A percentile compares a stretch with the other conserved stretches of the same genome.
These are phyloP conservation scores for Sordariomycetes sp. DNA, from an alignment of 2,329 filamentous ascomycete species.

Conservation along the genomic window DNA sequence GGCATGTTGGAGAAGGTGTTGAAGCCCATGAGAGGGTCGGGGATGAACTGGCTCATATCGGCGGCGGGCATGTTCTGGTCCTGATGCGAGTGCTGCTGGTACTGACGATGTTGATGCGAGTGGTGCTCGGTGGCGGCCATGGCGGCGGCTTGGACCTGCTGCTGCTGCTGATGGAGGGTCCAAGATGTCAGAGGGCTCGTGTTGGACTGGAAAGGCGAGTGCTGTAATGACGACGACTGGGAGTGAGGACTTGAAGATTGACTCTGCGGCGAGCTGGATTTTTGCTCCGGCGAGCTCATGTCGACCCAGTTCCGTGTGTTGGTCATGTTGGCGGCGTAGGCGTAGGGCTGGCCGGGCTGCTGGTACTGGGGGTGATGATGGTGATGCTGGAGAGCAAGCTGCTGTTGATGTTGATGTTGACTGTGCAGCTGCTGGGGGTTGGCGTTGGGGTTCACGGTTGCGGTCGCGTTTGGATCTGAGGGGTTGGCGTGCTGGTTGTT, in stretches of 20 bases:
- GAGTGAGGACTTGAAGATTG: constrained; percentile 42
- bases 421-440: constrained; percentile 4
- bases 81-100: constrained; percentile 20
- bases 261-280: constrained; percentile 38
- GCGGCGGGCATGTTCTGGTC: constrained; percentile 27
- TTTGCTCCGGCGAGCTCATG: constrained; percentile 33
- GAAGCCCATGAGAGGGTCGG: constrained; percentile 49
- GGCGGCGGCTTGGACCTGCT: constrained; percentile 19
- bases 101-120: constrained; percentile 21
- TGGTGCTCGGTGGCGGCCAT: constrained; percentile 27
- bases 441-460: constrained; percentile 24
- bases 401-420: constrained; percentile 6
- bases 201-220: constrained; percentile 44
- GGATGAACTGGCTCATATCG: constrained; percentile 44
- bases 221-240: constrained; percentile 39
- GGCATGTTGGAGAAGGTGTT: constrained; percentile 44
- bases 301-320: constrained; percentile 6
- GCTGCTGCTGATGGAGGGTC: constrained; percentile 48
- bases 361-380: background rate
- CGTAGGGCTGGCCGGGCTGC: background rate
- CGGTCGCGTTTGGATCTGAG: background rate
- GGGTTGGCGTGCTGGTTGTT: background rate
- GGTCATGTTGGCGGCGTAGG: constrained; percentile 9
- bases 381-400: constrained; percentile 1
- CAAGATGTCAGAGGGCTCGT: constrained; percentile 50